Base-by-base conservation (phyloP, 225 moss, liverwort and hornwort genomes). In the Asterella californica region DNA sequence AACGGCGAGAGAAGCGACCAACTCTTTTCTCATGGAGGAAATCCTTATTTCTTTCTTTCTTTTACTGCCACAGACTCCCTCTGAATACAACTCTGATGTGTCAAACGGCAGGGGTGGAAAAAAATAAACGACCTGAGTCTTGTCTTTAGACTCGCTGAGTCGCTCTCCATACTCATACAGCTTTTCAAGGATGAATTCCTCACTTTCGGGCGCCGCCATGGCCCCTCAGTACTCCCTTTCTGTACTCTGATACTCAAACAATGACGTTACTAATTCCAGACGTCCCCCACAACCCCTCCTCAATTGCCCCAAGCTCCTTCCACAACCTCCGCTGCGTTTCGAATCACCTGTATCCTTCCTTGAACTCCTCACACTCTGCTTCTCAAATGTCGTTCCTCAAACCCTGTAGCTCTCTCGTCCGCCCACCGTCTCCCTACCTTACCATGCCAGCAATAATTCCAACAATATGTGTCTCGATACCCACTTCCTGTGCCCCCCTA, bases 121-220 rank as follows among this genome's bases (percentile, higher is more conserved):
- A 72, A 63, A 80, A 80, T 63, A 33, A 50, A 82, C 38, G 85
- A 88, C 87, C 87, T 88, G 84, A 82, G 87, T 78, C 80, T 88
- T 88, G 78, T 88, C 87, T 83, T 88, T 85, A 74, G 87, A 85
- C 87, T 88, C 87, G 83, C 87, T 85, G 83, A 88, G 87, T 49
- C 87, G 87, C 81, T 88, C 85, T 76, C 87, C 87, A 38, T 88
- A 88, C 76, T 88, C 87, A 78, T 88, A 88, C 6, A 88, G 85
- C 85, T 82, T 88, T 62, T 88, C 87, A 81, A 88, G 80, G 76
- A 88, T 79, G 29, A 85, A 84, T 84, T 84, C 85, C 71, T 88
- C 87, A 85, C 85, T 83, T 52, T 88, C 87, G 80, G 84, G 85
- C 68, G 59, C 75, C 83, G 85, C 85, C 87, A 85, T 85, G 82